Conservation (phyloP, 1,139 yeast species). For the Kluyveromyces sp. region DNA sequence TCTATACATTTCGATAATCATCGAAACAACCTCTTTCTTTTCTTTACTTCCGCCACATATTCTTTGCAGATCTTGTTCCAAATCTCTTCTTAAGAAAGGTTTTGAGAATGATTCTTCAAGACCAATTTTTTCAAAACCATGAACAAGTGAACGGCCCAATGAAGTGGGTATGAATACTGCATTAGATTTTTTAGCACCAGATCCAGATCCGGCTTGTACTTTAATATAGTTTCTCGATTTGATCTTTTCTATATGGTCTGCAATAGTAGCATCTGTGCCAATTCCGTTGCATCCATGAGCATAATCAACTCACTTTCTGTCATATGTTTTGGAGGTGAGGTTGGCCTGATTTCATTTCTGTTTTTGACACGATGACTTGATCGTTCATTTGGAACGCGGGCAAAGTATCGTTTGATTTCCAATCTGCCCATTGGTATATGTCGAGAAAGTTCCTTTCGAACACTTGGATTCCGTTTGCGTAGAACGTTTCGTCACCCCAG, state of each 20-base stretch:
- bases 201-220: constrained; percentile 33
- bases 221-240: constrained; percentile 57
- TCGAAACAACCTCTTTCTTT: constrained; percentile 48
- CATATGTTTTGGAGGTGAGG: constrained; percentile 72
- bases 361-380: constrained; percentile 42
- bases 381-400: constrained; percentile 61
- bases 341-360: constrained; percentile 66
- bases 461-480: constrained; percentile 66
- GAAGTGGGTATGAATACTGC: constrained; percentile 64
- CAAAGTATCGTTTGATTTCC: constrained; percentile 64
- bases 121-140: constrained; percentile 77
- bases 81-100: constrained; percentile 73
- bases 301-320: constrained; percentile 91
- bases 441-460: constrained; percentile 69
- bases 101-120: constrained; percentile 74
- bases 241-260: constrained; percentile 89
- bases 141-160: constrained; percentile 80
- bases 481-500: constrained; percentile 75
- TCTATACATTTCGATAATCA: constrained; percentile 52
- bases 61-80: constrained; percentile 59
- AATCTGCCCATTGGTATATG: constrained; percentile 67
- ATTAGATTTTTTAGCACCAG: constrained; percentile 29
- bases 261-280: constrained; percentile 98
- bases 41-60: constrained; percentile 60
- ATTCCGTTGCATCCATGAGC: constrained; percentile 96